Conservation (phyloP, 768 basidiomycete genomes). For the Rhizopogon sp. region DNA sequence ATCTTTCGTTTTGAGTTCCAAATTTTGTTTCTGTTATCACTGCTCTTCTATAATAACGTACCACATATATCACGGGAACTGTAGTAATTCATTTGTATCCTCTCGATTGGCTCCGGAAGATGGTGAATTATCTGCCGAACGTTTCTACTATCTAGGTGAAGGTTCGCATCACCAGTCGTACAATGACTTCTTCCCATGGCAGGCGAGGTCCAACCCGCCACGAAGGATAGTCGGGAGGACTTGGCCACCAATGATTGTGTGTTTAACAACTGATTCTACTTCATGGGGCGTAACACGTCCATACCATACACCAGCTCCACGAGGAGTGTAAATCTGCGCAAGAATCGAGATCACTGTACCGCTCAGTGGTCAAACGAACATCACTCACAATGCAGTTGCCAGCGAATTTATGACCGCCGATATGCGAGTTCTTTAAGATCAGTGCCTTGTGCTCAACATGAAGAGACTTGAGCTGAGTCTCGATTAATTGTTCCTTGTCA, state of each 20-base stretch:
- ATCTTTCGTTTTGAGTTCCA: background rate
- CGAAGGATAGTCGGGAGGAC: constrained; percentile 83
- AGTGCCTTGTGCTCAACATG: constrained; percentile 62
- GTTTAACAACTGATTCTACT: constrained; percentile 77
- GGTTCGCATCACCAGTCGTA: constrained; percentile 58
- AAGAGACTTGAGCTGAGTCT: constrained; percentile 41
- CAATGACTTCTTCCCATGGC: constrained; percentile 61
- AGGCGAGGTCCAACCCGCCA: constrained; percentile 75
- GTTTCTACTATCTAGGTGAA: background rate
- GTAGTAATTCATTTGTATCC: constrained; percentile 14
- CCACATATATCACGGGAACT: constrained; percentile 17
- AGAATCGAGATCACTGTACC: background rate
- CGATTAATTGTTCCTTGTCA: constrained; percentile 41
- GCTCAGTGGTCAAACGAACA: background rate
- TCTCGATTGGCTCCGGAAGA: background rate
- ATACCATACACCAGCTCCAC: constrained; percentile 87
- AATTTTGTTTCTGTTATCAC: constrained; percentile 2
- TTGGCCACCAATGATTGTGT: constrained; percentile 82
- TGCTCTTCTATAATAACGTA: constrained; percentile 18
- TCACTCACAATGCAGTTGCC: constrained; percentile 83
- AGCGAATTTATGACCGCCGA: constrained; percentile 91
- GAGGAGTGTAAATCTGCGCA: constrained; percentile 76
- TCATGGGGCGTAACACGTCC: constrained; percentile 91
- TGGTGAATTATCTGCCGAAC: background rate
- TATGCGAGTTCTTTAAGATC: constrained; percentile 82